Conservation (phyloP, 2,329 filamentous ascomycete genomes). For the Hymenoscyphus scutula region DNA sequence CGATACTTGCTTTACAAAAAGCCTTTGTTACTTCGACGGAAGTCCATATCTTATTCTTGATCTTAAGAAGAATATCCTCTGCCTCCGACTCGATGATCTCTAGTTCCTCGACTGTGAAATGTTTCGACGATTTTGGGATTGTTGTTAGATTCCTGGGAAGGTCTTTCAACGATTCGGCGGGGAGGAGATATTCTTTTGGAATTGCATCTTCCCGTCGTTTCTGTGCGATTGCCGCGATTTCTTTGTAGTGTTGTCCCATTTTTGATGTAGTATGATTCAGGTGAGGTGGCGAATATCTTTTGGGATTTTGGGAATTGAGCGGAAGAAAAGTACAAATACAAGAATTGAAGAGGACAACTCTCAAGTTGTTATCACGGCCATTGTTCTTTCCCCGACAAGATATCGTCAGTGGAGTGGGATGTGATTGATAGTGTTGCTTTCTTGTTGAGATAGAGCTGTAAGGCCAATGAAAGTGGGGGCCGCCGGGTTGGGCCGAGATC, state of each 20-base stretch:
- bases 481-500: not conserved
- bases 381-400: not conserved
- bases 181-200: conserved; percentile 33
- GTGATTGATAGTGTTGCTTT: not conserved
- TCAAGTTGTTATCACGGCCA: conserved; percentile 1
- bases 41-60: conserved; percentile 43
- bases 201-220: conserved; percentile 36
- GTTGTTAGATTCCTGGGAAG: conserved; percentile 31
- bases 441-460: not conserved
- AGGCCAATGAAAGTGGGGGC: conserved; percentile 2
- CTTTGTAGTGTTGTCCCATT: conserved; percentile 38
- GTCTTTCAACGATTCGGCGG: conserved; percentile 22
- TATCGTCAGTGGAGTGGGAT: conserved; percentile 1
- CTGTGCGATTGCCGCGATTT: conserved; percentile 39
- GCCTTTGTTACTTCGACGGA: conserved; percentile 50
- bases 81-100: conserved; percentile 46
- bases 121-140: conserved; percentile 28
- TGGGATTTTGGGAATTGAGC: not conserved
- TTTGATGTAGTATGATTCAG: conserved; percentile 7
- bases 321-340: not conserved
- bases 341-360: not conserved
- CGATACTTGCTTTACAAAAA: conserved; percentile 53
- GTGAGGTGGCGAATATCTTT: not conserved
- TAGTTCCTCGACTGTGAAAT: conserved; percentile 43
- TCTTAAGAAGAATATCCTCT: conserved; percentile 36